Percentiles rank a stretch among this genome's conserved stretches.
Evolutionary conservation across 768 basidiomycete genomes (phyloP).

Genomic region (Saitozyma sp.): DNA sequence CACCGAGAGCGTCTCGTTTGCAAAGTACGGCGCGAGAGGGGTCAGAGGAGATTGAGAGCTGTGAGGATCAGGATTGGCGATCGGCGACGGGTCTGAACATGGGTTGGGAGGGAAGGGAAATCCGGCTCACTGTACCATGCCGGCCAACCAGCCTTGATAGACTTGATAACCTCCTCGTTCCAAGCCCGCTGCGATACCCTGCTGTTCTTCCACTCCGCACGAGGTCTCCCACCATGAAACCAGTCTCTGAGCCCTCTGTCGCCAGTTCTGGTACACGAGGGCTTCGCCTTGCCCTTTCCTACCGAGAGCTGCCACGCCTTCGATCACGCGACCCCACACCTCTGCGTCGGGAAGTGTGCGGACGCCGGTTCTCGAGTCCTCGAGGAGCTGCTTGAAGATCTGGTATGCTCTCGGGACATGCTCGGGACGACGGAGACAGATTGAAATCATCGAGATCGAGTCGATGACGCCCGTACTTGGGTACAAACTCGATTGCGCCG

Average conservation of each 20-base stretch:
- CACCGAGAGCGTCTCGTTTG: constrained; percentile 18
- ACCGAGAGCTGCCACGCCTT: constrained; percentile 33
- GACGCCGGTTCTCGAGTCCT: constrained; percentile 22
- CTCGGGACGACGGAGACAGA: constrained; percentile 46
- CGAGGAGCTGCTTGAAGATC: constrained; percentile 45
- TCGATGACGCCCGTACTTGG: constrained; percentile 46
- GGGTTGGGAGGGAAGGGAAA: neutral
- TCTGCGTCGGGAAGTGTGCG: constrained; percentile 34
- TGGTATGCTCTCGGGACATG: constrained; percentile 44
- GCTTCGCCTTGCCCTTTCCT: constrained; percentile 56
- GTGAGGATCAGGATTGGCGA: neutral
- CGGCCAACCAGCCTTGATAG: constrained; percentile 47
- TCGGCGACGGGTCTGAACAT: no score
- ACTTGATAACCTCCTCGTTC: constrained; percentile 41
- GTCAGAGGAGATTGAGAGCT: constrained; percentile 30
- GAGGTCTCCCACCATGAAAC: constrained; percentile 36
- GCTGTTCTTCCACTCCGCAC: neutral
- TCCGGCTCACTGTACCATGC: constrained; percentile 35
- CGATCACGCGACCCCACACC: constrained; percentile 44
- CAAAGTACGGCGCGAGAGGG: constrained; percentile 34
- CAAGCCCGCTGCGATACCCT: constrained; percentile 12
- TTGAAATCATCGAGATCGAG: constrained; percentile 44
- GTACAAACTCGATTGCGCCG: constrained; percentile 33
- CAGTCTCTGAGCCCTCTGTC: constrained; percentile 64
- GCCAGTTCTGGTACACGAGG: constrained; percentile 57